Evolutionary conservation across 805 yeast species (phyloP).

Genomic region (Pichia cephalocereana): DNA sequence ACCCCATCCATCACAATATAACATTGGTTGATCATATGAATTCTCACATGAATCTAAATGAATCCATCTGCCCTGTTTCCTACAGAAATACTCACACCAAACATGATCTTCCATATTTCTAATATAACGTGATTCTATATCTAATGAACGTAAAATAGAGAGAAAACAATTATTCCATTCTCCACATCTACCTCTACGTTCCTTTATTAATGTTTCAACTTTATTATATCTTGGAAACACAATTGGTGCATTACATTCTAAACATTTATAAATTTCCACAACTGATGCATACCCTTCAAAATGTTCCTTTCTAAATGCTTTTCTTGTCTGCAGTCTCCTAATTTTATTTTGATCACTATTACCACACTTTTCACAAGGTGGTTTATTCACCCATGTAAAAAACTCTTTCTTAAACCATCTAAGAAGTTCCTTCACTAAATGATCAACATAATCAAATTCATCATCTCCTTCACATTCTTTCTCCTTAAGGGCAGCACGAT

Average conservation of each 20-base stretch:
- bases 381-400: conserved; percentile 76
- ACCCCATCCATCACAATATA: conserved; percentile 84
- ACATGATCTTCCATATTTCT: conserved; percentile 94
- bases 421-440: conserved; percentile 46
- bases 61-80: conserved; percentile 57
- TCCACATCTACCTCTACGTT: conserved; percentile 79
- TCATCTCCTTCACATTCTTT: conserved; percentile 16
- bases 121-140: conserved; percentile 56
- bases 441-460: conserved; percentile 41
- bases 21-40: conserved; percentile 69
- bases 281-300: conserved; percentile 40
- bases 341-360: conserved; percentile 33
- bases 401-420: conserved; percentile 70
- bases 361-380: conserved; percentile 49
- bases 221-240: conserved; percentile 75
- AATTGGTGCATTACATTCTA: conserved; percentile 34
- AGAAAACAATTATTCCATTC: conserved; percentile 90
- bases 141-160: conserved; percentile 58
- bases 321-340: conserved; percentile 26
- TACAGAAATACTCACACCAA: conserved; percentile 87
- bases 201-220: conserved; percentile 49
- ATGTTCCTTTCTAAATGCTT: conserved; percentile 32
- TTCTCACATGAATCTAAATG: conserved; percentile 87
- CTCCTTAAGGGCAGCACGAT: conserved; percentile 25
- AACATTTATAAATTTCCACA: conserved; percentile 61